Percentiles rank a stretch among this genome's conserved stretches.
Evolutionary conservation across 129 eudicot species (phyloP).

Genomic region (Cynara cardunculus): DNA sequence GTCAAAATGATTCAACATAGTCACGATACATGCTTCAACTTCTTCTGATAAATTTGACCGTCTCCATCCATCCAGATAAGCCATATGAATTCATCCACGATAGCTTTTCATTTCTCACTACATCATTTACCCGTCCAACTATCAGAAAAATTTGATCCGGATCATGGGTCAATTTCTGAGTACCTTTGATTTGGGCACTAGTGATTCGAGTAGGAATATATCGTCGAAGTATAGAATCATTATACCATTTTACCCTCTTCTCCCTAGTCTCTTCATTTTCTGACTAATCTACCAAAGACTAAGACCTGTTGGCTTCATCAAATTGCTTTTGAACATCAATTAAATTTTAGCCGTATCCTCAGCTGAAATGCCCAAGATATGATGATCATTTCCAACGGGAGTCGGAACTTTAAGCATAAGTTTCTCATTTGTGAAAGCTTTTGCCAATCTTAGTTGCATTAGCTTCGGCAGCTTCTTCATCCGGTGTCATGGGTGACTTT

Average conservation of each 20-base stretch:
- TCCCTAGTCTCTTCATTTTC: no score
- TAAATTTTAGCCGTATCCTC: neutral
- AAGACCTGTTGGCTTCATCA: neutral
- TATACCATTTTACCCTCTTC: no score
- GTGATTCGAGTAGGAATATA: neutral
- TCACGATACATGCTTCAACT: neutral
- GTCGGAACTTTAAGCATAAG: neutral
- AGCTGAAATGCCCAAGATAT: neutral
- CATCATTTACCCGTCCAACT: neutral
- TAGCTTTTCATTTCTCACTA: neutral
- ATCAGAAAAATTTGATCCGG: neutral
- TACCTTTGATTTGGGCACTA: neutral
- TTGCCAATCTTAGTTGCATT: neutral
- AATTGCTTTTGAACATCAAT: neutral
- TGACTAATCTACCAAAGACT: neutral
- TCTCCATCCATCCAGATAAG: neutral
- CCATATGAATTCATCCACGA: neutral
- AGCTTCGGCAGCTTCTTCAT: neutral
- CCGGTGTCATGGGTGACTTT: neutral
- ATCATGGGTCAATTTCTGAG: neutral
- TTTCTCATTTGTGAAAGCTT: neutral
- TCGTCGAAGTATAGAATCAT: neutral
- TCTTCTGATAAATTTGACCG: neutral
- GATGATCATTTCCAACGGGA: no score
- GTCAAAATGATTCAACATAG: no score